phyloP scores from a whole-genome alignment of 495 filamentous ascomycete species.

The Aspergillus funiculosus region DNA sequence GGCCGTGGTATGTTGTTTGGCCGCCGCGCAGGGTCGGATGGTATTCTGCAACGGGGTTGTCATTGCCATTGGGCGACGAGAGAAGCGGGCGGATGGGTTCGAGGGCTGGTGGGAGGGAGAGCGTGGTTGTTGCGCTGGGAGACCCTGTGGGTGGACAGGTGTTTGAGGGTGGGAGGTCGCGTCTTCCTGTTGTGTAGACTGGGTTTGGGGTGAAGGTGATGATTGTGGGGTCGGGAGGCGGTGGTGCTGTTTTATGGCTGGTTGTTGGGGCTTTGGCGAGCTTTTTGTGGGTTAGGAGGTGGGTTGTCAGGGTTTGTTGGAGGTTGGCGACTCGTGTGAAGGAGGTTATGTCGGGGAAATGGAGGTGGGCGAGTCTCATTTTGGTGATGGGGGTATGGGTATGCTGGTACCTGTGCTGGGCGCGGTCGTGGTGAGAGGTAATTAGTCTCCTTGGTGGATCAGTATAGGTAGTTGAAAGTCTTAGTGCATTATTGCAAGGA shows the following conservation, averaged over 20 bases:
- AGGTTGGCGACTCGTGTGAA: slow-evolving; percentile 43
- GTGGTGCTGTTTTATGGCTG: slow-evolving; percentile 21
- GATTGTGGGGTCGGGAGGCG: slow-evolving; percentile 60
- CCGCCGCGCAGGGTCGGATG: slow-evolving; percentile 73
- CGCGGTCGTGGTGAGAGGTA: no score
- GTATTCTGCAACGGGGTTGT: slow-evolving; percentile 49
- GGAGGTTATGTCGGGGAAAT: slow-evolving; percentile 54
- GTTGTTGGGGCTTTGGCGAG: slow-evolving; percentile 12
- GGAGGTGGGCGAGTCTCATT: slow-evolving; percentile 61
- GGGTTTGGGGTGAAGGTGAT: slow-evolving; percentile 80
- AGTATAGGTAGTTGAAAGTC: no score
- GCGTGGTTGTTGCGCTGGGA: slow-evolving; percentile 23
- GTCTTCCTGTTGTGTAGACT: slow-evolving; percentile 85
- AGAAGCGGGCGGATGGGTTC: slow-evolving; percentile 33
- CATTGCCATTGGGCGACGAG: slow-evolving; percentile 32
- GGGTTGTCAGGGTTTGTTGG: slow-evolving; percentile 45
- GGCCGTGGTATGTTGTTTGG: slow-evolving; percentile 92
- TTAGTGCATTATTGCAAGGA: no score
- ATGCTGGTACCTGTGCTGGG: no score
- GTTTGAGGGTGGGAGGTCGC: slow-evolving; percentile 60
- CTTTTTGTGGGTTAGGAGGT: slow-evolving; percentile 43
- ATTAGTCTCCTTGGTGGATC: no score
- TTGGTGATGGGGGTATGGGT: slow-evolving; percentile 1
- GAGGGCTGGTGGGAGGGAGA: slow-evolving; percentile 36
- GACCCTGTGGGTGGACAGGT: slow-evolving; percentile 21